Evolutionary conservation across 129 eudicot genomes (phyloP).

Genomic region (Apium graveolens): DNA sequence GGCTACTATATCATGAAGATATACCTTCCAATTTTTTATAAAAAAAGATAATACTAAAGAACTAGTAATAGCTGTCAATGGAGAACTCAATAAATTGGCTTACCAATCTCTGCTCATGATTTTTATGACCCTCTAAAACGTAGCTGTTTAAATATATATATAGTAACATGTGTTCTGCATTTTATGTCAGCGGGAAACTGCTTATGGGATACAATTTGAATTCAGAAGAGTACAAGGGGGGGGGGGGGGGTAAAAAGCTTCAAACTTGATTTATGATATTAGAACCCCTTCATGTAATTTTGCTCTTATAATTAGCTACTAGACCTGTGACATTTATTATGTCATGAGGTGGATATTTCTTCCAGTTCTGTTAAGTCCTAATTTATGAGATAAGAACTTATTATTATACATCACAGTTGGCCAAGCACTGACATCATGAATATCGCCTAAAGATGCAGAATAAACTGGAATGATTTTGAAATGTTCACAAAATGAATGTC

Average conservation of each 20-base stretch:
- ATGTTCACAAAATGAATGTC: background rate
- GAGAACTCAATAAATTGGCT: background rate
- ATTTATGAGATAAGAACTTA: background rate
- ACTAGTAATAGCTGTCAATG: background rate
- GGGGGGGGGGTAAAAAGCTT: too few species aligned
- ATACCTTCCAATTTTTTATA: background rate
- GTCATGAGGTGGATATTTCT: background rate
- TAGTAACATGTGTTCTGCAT: background rate
- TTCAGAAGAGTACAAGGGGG: background rate
- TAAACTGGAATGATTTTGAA: background rate
- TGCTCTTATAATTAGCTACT: background rate
- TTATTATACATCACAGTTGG: background rate
- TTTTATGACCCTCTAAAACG: background rate
- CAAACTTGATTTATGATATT: background rate
- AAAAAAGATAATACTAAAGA: background rate
- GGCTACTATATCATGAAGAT: background rate
- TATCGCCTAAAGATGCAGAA: background rate
- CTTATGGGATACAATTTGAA: background rate
- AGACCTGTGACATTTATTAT: background rate
- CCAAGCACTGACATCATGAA: background rate
- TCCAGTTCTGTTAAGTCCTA: background rate
- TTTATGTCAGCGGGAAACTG: background rate
- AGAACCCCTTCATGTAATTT: background rate
- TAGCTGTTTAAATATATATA: background rate
- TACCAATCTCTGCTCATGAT: background rate